A percentile compares a stretch with the other conserved stretches of the same genome.
Evolutionary conservation across 139 green algal genomes (phyloP).

Genomic region (Gonium pectorale): DNA sequence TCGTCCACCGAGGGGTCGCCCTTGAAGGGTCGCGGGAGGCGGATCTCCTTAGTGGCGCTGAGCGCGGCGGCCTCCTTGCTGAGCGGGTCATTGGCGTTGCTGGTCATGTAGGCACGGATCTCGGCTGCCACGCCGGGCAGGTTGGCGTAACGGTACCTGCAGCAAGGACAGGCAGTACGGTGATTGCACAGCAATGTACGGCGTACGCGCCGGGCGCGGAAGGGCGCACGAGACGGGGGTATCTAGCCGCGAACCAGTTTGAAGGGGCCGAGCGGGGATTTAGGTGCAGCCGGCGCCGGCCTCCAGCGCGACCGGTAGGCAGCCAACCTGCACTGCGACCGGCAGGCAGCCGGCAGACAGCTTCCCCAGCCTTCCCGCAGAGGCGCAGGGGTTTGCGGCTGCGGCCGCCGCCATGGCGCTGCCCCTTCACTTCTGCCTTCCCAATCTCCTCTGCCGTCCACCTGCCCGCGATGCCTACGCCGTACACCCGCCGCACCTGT

Average conservation of each 20-base stretch:
- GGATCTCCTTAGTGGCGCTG: background rate
- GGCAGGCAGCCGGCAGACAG: background rate
- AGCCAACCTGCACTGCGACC: background rate
- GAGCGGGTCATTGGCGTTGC: background rate
- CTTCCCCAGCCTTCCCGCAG: background rate
- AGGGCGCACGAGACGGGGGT: background rate
- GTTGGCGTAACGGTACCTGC: slow-evolving; percentile 25
- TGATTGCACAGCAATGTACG: too few relatives aligned
- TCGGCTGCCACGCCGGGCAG: slow-evolving; percentile 15
- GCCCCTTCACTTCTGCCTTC: background rate
- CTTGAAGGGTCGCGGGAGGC: slow-evolving; percentile 27
- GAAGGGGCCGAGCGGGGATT: background rate
- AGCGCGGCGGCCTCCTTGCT: background rate
- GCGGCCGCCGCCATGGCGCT: too few relatives aligned
- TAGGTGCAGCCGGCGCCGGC: background rate
- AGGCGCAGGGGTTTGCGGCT: too few relatives aligned
- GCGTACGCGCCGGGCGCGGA: background rate
- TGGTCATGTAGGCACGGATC: background rate
- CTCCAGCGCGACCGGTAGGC: background rate
- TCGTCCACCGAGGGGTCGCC: slow-evolving; percentile 23
- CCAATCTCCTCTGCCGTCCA: background rate
- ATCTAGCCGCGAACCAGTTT: background rate
- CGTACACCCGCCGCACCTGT: slow-evolving; percentile 24
- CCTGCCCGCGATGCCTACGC: background rate
- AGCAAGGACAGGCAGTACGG: background rate